A percentile compares a stretch with the other conserved stretches of the same genome.
Evolutionary conservation across 2,329 filamentous ascomycete genomes (phyloP).

Genomic region (Pseudonectria buxi): DNA sequence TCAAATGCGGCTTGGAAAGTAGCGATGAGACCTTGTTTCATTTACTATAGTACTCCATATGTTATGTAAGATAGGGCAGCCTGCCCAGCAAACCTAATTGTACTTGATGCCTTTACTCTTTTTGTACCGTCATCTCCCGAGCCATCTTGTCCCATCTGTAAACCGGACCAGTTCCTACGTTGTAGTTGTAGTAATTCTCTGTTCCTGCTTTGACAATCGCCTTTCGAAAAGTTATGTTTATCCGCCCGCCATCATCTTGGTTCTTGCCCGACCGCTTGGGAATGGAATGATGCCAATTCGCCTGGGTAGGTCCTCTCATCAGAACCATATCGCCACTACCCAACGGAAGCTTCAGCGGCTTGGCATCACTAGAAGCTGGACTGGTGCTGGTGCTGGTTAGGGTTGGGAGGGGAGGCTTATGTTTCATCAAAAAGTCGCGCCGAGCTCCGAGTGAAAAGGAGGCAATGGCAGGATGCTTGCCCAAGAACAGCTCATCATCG

Average conservation of each 20-base stretch:
- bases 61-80: too few relatives aligned
- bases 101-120: slow-evolving; percentile 17
- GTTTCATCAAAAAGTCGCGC: slow-evolving; percentile 73
- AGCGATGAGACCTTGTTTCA: slow-evolving; percentile 14
- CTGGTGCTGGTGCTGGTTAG: slow-evolving; percentile 14
- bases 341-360: slow-evolving; percentile 46
- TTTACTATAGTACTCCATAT: slow-evolving; percentile 4
- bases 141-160: slow-evolving; percentile 57
- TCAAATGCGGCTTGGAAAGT: slow-evolving; percentile 78
- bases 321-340: slow-evolving; percentile 70
- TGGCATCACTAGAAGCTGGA: slow-evolving; percentile 27
- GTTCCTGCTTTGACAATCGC: slow-evolving; percentile 67
- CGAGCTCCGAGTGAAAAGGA: slow-evolving; percentile 66
- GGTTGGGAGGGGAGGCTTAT: slow-evolving; percentile 51
- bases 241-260: slow-evolving; percentile 54
- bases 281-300: slow-evolving; percentile 70
- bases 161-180: slow-evolving; percentile 64
- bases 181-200: slow-evolving; percentile 80
- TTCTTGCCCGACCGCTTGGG: slow-evolving; percentile 65
- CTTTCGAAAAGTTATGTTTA: slow-evolving; percentile 73
- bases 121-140: slow-evolving; percentile 43
- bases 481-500: slow-evolving; percentile 74
- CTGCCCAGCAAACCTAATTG: too few relatives aligned
- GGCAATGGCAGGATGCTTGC: slow-evolving; percentile 62
- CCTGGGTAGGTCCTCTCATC: slow-evolving; percentile 70